Evolutionary conservation across 1,284 basidiomycete genomes (phyloP), one percentile per base, ranked within the genome.

Genomic region (Ceratobasidium sp.): DNA sequence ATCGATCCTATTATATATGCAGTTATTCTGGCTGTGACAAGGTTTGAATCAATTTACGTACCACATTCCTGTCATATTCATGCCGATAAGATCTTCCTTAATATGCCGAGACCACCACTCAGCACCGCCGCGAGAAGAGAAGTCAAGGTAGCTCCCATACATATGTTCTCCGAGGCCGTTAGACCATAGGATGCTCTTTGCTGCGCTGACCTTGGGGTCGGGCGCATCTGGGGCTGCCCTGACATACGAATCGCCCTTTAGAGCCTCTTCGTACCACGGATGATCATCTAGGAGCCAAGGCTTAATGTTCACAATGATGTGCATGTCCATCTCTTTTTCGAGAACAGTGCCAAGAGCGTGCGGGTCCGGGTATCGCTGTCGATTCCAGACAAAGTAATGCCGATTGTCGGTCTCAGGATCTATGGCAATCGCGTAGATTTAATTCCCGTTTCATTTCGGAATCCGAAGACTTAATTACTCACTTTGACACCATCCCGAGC

Each of bases 321-420:
- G 62, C n/a, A 67, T n/a, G 19, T 54, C 44, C 62, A 67, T 56
- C 29, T 67, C 62, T 11, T 67, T 2, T 42, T 67, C 62, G 21
- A 67, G 52, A 19, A 41, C 30, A 2, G 62, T 54, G n/a, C 62
- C 62, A 11, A 67, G 44, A 47, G 53, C 52, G 23, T 29, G 62
- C 4, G 62, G 62, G 33, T 67, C 62, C 16, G 62, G 62, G 33
- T 67, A 67, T 2, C 62, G 39, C 21, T 67, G 39, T 6, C 62
- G 62, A 41, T 67, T 67, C 62, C 62, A 67, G n/a, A 67, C 62
- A 47, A 67, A 67, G 41, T 67, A 67, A 16, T 67, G 62, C 6
- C 62, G 39, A 36, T 67, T 67, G 16, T 56, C 42, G 41, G 62
- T 67, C 47, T 67, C 27, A 1, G 62, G 62, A 36, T 67, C 62